Conservation (phyloP, 805 yeast genomes). For the Kurtzmaniella cleridarum region DNA sequence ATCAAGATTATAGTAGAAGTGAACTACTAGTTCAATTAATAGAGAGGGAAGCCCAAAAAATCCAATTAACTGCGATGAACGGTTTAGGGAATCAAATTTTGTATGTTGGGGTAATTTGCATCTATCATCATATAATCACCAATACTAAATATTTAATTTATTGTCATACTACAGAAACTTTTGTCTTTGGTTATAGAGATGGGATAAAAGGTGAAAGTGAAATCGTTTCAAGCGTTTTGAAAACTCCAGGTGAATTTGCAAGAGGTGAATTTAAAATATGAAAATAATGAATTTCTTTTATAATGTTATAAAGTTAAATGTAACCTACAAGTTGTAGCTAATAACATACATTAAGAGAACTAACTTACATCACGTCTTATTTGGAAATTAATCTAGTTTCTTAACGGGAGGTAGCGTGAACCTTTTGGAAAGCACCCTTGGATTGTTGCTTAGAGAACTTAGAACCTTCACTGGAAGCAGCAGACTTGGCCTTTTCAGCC, state of each 20-base stretch:
- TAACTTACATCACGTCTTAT: slow-evolving; percentile 8
- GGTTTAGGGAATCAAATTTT: slow-evolving; percentile 7
- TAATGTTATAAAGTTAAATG: background rate
- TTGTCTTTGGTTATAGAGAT: slow-evolving; percentile 24
- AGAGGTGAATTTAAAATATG: slow-evolving; percentile 18
- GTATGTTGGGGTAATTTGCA: slow-evolving; percentile 29
- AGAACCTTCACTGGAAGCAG: slow-evolving; percentile 64
- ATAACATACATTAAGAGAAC: slow-evolving; percentile 1
- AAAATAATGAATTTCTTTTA: background rate
- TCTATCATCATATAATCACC: slow-evolving; percentile 10
- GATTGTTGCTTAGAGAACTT: slow-evolving; percentile 92
- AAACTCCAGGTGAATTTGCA: slow-evolving; percentile 15
- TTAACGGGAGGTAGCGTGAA: slow-evolving; percentile 95
- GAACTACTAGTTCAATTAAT: slow-evolving; percentile 14
- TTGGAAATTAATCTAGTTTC: slow-evolving; percentile 5
- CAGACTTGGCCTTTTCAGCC: slow-evolving; percentile 83
- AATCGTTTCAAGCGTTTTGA: slow-evolving; percentile 20
- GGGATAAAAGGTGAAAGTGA: slow-evolving; percentile 9
- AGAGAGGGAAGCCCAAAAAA: slow-evolving; percentile 5
- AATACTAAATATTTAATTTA: slow-evolving; percentile 17
- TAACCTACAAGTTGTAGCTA: background rate
- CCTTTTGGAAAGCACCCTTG: slow-evolving; percentile 98
- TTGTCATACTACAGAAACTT: slow-evolving; percentile 35
- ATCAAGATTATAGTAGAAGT: slow-evolving; percentile 12
- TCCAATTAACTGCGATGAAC: slow-evolving; percentile 10